These are phyloP conservation scores for Melanogaster broomeanus DNA, from an alignment of 768 basidiomycete genomes.

Conservation along the genomic window DNA sequence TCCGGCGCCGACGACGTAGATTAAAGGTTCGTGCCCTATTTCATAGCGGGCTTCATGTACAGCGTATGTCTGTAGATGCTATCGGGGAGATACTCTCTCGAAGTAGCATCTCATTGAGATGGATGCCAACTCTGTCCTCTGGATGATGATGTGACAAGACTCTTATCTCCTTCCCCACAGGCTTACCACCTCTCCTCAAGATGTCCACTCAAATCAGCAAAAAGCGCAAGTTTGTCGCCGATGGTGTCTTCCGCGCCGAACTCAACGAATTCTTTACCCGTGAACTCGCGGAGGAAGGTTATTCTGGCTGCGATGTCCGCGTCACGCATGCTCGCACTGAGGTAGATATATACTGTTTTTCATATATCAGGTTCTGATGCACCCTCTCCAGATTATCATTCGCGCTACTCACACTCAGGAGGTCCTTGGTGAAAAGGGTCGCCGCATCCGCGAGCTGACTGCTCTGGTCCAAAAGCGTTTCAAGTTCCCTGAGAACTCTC, in stretches of 20 bases:
- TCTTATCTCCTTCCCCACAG: slow-evolving; percentile 10
- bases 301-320: slow-evolving; percentile 99
- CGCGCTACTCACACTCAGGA: slow-evolving; percentile 99
- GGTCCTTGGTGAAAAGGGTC: slow-evolving; percentile 98
- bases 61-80: background rate
- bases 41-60: background rate
- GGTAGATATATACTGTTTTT: slow-evolving; percentile 40
- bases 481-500: slow-evolving; percentile 99
- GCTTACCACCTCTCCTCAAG: slow-evolving; percentile 31
- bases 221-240: slow-evolving; percentile 98
- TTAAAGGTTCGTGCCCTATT: slow-evolving; percentile 25
- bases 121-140: background rate
- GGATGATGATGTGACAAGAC: slow-evolving; percentile 19
- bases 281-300: slow-evolving; percentile 98
- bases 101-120: background rate
- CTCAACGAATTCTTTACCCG: slow-evolving; percentile 98
- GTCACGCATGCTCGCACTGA: slow-evolving; percentile 99
- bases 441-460: slow-evolving; percentile 98
- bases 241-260: slow-evolving; percentile 99
- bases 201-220: slow-evolving; percentile 94
- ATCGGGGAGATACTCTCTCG: background rate
- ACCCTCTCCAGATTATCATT: slow-evolving; percentile 82
- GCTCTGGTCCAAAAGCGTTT: slow-evolving; percentile 98
- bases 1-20: slow-evolving; percentile 18
- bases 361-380: slow-evolving; percentile 1